Evolutionary conservation across 2,329 filamentous ascomycete genomes (phyloP).

Genomic region (Nectriaceae sp.): DNA sequence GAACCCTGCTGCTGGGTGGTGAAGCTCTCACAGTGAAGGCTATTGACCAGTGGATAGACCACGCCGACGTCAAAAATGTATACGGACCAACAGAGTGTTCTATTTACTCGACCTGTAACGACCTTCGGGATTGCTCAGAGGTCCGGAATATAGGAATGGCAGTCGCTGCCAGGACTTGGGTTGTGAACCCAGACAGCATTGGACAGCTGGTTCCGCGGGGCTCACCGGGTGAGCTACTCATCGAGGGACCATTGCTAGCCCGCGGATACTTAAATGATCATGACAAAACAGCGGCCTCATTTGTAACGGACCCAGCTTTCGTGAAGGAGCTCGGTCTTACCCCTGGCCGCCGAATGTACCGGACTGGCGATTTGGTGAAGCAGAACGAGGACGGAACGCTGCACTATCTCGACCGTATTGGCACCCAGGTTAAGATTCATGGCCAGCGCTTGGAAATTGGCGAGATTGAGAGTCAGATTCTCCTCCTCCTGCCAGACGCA

Average conservation of each 20-base stretch:
- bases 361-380: constrained; percentile 9
- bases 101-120: not conserved
- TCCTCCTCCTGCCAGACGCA: not conserved
- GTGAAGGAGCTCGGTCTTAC: not conserved
- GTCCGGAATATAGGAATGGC: not conserved
- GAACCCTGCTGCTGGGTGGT: not conserved
- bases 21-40: not conserved
- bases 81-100: constrained; percentile 6
- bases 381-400: constrained; percentile 4
- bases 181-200: constrained; percentile 3
- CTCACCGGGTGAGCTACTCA: constrained; percentile 19
- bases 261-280: constrained; percentile 48
- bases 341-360: constrained; percentile 1
- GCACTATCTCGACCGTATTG: constrained; percentile 1
- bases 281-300: not conserved
- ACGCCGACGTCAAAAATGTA: not conserved
- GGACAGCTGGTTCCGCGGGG: constrained; percentile 3
- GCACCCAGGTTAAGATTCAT: constrained; percentile 1
- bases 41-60: not conserved
- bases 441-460: constrained; percentile 1
- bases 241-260: constrained; percentile 47
- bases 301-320: constrained; percentile 13
- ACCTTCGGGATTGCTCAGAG: not conserved
- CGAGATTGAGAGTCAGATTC: not conserved
- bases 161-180: not conserved